Evolutionary conservation across 768 basidiomycete species (phyloP), one percentile per base, ranked within the genome.

Genomic region (Termitomyces sp.): DNA sequence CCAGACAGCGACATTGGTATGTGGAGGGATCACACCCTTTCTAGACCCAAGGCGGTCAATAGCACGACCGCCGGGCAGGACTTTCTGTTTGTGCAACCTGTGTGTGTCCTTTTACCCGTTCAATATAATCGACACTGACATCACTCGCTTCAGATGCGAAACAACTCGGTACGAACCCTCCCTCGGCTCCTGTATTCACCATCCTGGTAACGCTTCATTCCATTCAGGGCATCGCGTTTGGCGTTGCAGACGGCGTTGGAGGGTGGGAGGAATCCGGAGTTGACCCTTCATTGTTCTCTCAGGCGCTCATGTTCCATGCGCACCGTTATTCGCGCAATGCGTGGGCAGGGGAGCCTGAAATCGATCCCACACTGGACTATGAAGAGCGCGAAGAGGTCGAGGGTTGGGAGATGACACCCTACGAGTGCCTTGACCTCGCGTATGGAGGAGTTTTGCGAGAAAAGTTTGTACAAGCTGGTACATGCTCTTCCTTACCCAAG

Each of bases 201-300:
- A 18, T 39, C 37, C n/a, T 39, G 3, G 6, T 51, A 39, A 37
- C 14, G 18, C 34, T 47, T 27, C n/a, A 26, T n/a, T 52, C 42
- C 43, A 60, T 61, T 46, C 59, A 92, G 89, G 89, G 90, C 24
- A 68, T 91, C 29, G 82, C 88, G 2, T 77, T 97, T 53, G 93
- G 92, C 37, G 83, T 97, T 5, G 91, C 94, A 39, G 94, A 98
- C 64, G 94, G 94, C 20, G 94, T 97, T 4, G 94, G 94, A 2
- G 94, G 94, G 20, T 98, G 95, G 95, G 80, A 83, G 48, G 83
- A 87, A 37, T 81, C 83, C 27, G 89, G 92, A 16, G 82, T 92
- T 53, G 93, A 97, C 71, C 92, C 92, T 1, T 87, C 92, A 0
- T 74, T 95, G 46, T 98, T 95, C 74, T 87, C 93, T 1, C 94